Conservation (phyloP, 768 basidiomycete species). For the Trametes punicea region DNA sequence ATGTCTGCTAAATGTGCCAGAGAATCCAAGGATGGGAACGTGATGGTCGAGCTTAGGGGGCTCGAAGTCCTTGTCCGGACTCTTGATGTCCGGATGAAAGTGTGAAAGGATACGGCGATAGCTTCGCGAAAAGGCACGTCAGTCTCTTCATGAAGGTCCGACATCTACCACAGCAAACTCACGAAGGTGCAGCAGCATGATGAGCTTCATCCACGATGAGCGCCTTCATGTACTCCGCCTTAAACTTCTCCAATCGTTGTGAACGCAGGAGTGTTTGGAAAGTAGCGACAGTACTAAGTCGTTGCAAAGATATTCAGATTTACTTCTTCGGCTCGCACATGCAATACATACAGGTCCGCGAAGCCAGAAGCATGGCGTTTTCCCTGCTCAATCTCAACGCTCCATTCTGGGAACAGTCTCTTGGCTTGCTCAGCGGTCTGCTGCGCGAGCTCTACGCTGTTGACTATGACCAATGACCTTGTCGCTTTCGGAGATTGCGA, state of each 20-base stretch:
- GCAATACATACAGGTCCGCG: constrained; percentile 74
- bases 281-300: constrained; percentile 75
- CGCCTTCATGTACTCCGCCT: constrained; percentile 61
- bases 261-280: constrained; percentile 77
- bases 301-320: background rate
- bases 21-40: constrained; percentile 89
- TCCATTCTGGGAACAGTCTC: constrained; percentile 65
- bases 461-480: constrained; percentile 79
- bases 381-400: constrained; percentile 92
- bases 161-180: constrained; percentile 16
- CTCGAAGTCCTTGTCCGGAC: constrained; percentile 44
- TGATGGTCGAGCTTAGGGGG: constrained; percentile 40
- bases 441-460: constrained; percentile 82
- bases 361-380: constrained; percentile 70
- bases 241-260: constrained; percentile 70
- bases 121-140: constrained; percentile 33
- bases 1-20: constrained; percentile 90
- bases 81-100: constrained; percentile 67
- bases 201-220: constrained; percentile 93
- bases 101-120: constrained; percentile 82
- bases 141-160: constrained; percentile 26
- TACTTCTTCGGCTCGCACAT: background rate
- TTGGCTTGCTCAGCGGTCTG: constrained; percentile 79
- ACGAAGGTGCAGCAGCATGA: constrained; percentile 92
- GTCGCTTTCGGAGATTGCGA: constrained; percentile 41